Evolutionary conservation across 202 grass and related monocot genomes (phyloP).

Genomic region (Cymbopogon flexuosus): DNA sequence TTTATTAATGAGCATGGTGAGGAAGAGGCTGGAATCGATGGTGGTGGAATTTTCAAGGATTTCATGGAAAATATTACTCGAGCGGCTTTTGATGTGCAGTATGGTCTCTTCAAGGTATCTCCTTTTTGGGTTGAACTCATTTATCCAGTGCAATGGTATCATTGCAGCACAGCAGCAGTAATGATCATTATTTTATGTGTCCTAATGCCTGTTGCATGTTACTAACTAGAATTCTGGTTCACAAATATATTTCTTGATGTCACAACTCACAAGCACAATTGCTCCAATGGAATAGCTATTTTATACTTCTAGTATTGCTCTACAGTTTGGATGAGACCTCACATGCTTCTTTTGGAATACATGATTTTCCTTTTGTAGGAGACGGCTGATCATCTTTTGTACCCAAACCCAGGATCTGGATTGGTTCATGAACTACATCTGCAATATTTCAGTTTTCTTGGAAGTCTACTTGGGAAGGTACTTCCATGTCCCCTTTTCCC

Average conservation of each 20-base stretch:
- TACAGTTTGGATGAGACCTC: neutral
- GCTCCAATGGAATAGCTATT: neutral
- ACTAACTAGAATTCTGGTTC: neutral
- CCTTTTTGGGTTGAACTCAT: conserved; percentile 14
- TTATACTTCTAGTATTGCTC: neutral
- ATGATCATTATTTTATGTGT: conserved; percentile 3
- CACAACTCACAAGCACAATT: neutral
- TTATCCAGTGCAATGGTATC: neutral
- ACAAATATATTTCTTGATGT: neutral
- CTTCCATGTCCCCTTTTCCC: conserved; percentile 5
- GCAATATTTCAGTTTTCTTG: conserved; percentile 95
- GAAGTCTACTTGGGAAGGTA: conserved; percentile 95
- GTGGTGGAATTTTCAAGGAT: conserved; percentile 99
- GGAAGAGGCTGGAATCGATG: conserved; percentile 97
- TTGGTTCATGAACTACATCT: conserved; percentile 92
- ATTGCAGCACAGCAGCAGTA: neutral
- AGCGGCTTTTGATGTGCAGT: conserved; percentile 95
- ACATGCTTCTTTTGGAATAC: conserved; percentile 1
- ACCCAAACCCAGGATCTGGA: conserved; percentile 94
- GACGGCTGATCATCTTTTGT: conserved; percentile 86
- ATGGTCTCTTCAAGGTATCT: conserved; percentile 87
- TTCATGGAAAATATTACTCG: conserved; percentile 99
- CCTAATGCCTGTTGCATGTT: neutral
- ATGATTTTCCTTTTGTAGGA: conserved; percentile 48
- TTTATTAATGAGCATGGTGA: conserved; percentile 90